These are phyloP conservation scores for Saccharomycopsis sp. DNA, from an alignment of 805 yeast genomes.

Conservation along the genomic window DNA sequence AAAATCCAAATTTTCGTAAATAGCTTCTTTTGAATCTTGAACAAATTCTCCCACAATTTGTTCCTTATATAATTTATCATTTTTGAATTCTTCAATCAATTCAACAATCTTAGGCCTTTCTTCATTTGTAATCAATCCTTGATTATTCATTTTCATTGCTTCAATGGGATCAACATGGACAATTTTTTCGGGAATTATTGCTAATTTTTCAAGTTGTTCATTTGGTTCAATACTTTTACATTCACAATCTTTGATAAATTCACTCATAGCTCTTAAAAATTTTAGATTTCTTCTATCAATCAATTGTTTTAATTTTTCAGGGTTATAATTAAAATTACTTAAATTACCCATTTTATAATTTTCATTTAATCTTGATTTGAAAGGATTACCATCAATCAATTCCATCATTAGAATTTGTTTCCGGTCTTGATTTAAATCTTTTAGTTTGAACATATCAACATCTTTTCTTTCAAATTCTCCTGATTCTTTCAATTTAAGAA, in stretches of 20 bases:
- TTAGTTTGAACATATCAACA: constrained; percentile 39
- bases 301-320: constrained; percentile 36
- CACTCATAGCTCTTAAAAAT: constrained; percentile 33
- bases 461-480: constrained; percentile 49
- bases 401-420: constrained; percentile 62
- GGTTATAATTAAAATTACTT: constrained; percentile 26
- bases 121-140: constrained; percentile 17
- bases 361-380: constrained; percentile 37
- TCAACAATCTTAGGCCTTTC: constrained; percentile 35
- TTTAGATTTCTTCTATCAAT: constrained; percentile 46
- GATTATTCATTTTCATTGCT: constrained; percentile 33
- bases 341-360: constrained; percentile 31
- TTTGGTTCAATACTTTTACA: constrained; percentile 28
- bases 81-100: constrained; percentile 39
- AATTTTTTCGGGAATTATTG: constrained; percentile 37
- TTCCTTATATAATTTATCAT: constrained; percentile 40
- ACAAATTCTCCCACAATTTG: constrained; percentile 51
- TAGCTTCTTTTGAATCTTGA: constrained; percentile 35
- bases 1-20: constrained; percentile 32
- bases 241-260: constrained; percentile 27
- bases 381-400: constrained; percentile 56
- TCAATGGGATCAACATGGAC: constrained; percentile 52
- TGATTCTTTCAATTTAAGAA: constrained; percentile 25
- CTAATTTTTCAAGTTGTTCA: constrained; percentile 26
- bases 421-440: constrained; percentile 26